These are phyloP conservation scores for Coemansia guatemalensis DNA, from an alignment of 192 early-diverging fungal species.

Conservation along the genomic window DNA sequence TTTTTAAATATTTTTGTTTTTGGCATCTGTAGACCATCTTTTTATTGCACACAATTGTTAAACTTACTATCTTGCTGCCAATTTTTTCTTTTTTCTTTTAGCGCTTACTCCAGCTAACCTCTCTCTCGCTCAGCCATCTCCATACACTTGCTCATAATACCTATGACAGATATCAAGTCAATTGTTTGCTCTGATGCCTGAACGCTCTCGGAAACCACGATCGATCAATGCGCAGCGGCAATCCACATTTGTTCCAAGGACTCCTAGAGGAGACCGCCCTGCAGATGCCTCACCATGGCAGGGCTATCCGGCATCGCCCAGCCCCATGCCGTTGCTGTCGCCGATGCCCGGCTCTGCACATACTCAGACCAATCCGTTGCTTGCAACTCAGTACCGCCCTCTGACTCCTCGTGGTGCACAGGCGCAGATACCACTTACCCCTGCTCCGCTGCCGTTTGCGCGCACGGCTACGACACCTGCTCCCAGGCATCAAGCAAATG, in stretches of 20 bases:
- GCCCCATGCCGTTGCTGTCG: slow-evolving; percentile 13
- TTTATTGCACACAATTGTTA: neutral
- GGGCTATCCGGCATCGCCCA: neutral
- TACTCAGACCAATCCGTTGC: neutral
- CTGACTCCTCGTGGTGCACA: neutral
- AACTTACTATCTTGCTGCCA: neutral
- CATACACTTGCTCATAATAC: neutral
- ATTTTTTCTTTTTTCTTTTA: neutral
- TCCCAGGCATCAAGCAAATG: neutral
- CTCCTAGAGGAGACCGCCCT: neutral
- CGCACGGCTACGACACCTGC: neutral
- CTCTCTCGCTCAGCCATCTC: too few species aligned
- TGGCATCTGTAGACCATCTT: neutral
- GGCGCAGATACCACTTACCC: neutral
- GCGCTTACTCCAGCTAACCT: neutral
- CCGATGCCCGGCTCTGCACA: slow-evolving; percentile 22
- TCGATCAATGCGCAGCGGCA: slow-evolving; percentile 6
- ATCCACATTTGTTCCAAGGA: neutral
- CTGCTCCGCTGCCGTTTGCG: slow-evolving; percentile 5
- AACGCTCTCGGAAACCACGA: neutral
- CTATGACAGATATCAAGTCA: neutral
- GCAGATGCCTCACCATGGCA: slow-evolving; percentile 2
- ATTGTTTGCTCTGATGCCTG: neutral
- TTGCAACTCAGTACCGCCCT: neutral
- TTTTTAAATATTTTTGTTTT: slow-evolving; percentile 2